Evolutionary conservation across 108 stramenopile species (phyloP), one percentile per base, ranked within the genome.

Genomic region (Pseudonitzschia pungens): DNA sequence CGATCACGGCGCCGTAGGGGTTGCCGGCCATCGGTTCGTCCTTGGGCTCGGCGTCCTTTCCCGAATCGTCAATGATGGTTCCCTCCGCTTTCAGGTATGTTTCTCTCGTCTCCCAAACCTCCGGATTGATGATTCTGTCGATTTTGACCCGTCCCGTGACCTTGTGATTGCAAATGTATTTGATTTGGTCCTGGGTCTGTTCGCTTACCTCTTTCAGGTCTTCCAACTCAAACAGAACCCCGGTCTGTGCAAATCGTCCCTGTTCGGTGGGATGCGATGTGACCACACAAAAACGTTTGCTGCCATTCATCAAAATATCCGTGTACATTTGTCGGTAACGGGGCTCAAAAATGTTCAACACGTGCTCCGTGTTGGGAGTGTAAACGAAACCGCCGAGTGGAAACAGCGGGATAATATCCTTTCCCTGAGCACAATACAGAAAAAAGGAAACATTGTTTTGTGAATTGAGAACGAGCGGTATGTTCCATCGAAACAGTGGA

Each of bases 251-350:
- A 74, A 94, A 91, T 65, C 87, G 73, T 31, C 91, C 93, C 57
- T 81, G 56, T 74, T 89, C 86, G 6, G 80, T 74, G 24, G 91
- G 89, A 63, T 94, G 90, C 32, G 86, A 86, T 78, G 91, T 94
- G 67, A 73, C 66, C 1, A 91, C 90, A 0, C 84, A 87, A 74
- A 94, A 94, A 14, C 91, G 86, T 74, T 90, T 89, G 51, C 83
- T 83, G 1, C 93, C 93, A 81, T 90, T 92, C 91, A 92, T 89
- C 22, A 94, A 69, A 56, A 94, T 94, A 75, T 94, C 93, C 29
- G 83, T 87, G 82, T 94, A 94, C 93, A 94, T 94, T 76, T 90
- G 84, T 33, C 93, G 86, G 73, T 94, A 94, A 14, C 93, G 88
- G n/a, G 91, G 93, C 74, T 94, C 93, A 68, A 94, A 94, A 66